phyloP scores from a whole-genome alignment of 176 grass and related monocot genomes.

The Paspalum vaginatum region DNA sequence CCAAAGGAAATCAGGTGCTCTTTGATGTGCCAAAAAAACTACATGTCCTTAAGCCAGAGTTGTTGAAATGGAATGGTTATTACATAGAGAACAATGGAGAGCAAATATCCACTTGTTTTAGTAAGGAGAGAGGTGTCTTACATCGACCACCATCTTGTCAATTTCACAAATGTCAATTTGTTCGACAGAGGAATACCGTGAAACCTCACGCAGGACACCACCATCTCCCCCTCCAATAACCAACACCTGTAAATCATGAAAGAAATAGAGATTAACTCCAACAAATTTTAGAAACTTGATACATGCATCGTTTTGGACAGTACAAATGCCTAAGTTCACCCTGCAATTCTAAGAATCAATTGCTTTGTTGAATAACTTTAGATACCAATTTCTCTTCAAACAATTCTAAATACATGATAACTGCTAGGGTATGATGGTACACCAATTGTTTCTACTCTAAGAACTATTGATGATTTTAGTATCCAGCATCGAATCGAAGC shows the following conservation, averaged over 20 bases:
- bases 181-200: slow-evolving; percentile 78
- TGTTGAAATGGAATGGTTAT: background rate
- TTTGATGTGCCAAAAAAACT: background rate
- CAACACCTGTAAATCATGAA: slow-evolving; percentile 60
- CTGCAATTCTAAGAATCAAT: background rate
- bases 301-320: background rate
- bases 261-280: slow-evolving; percentile 13
- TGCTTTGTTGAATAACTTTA: background rate
- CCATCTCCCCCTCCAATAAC: slow-evolving; percentile 98
- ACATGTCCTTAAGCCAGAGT: background rate
- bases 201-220: slow-evolving; percentile 92
- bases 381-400: background rate
- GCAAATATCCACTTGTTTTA: background rate
- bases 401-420: background rate
- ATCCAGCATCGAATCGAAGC: background rate
- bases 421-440: background rate
- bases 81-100: background rate
- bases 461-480: background rate
- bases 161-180: slow-evolving; percentile 99
- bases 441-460: background rate
- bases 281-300: background rate
- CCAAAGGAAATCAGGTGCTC: background rate
- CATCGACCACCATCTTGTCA: slow-evolving; percentile 97
- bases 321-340: background rate
- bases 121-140: slow-evolving; percentile 32